phyloP scores from a whole-genome alignment of 2,329 filamentous ascomycete species.

The Lecanicillium sp. region DNA sequence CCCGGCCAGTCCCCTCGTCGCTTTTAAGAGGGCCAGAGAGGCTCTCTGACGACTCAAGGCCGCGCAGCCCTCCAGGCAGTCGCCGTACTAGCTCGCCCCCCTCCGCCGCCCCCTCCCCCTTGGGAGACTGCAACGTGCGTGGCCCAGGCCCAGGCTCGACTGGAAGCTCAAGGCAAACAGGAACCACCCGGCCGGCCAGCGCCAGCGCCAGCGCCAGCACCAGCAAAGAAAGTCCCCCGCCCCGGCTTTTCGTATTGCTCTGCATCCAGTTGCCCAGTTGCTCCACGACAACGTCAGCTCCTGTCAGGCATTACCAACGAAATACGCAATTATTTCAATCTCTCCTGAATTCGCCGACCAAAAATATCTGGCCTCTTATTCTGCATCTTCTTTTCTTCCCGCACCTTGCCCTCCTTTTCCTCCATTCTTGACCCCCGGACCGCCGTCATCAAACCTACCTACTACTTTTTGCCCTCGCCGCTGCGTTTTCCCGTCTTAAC shows the following conservation, averaged over 20 bases:
- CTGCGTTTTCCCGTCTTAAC: constrained; percentile 14
- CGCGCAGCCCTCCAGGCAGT: no score
- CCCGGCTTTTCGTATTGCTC: constrained; percentile 2
- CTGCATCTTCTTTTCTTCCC: background rate
- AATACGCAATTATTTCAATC: background rate
- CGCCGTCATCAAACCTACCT: background rate
- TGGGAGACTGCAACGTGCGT: no score
- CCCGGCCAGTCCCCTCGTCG: no score
- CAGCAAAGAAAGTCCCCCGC: background rate
- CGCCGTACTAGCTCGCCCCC: no score
- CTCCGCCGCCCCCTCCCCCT: no score
- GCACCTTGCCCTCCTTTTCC: constrained; percentile 11
- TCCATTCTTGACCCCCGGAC: constrained; percentile 5
- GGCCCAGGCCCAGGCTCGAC: no score
- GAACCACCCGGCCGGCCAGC: no score
- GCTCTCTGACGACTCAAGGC: no score
- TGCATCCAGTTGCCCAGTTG: no score
- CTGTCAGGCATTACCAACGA: constrained; percentile 7
- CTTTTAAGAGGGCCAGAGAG: background rate
- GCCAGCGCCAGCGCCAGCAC: no score
- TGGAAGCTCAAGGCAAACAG: no score
- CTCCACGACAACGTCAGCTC: constrained; percentile 10
- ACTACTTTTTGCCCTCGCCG: constrained; percentile 13
- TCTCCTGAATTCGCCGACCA: background rate
- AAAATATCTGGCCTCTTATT: no score